Base-by-base conservation (phyloP, 352 stramenopile genomes). In the Pythium apleroticum region DNA sequence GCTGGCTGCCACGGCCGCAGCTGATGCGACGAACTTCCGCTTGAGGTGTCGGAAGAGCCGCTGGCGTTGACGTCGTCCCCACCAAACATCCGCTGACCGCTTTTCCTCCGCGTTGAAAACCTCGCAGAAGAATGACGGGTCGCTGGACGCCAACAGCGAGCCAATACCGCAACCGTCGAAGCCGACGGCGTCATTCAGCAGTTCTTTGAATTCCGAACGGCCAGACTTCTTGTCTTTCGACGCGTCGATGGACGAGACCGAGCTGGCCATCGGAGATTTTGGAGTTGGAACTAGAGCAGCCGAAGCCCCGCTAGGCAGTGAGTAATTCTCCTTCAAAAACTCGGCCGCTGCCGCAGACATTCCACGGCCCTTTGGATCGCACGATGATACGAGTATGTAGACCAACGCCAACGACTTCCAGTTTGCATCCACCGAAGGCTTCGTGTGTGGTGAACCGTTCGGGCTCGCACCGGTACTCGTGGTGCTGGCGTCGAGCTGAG, bases 61-160 rank as follows among this genome's bases (percentile, higher is more conserved):
- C 8, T 74, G 48, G 12, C 86, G 81, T 46, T 93, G 80, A 27
- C 73, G 72, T 7, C 69, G 67, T 12, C 84, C 84, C 86, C 84
- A 95, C 35, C 84, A 80, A 6, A 95, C 83, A 63, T 95, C 86
- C 7, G 83, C 86, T 15, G 86, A 82, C 35, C 78, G 72, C 57
- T 84, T 91, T 22, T 88, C 63, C 27, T 86, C 71, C 0, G 81
- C 74, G 55, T 95, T 95, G 48, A 95, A 95, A 8, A 81, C 73
- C 14, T 88, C 71, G 6, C 74, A 71, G 55, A 95, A 92, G 0
- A 68, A 57, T 27, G 80, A 69, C 10, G 84, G 56, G 22, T 74
- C 79, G 15, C 63, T 65, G 25, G 74, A 89, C 48, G 57, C 60
- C 6, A 95, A 55, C 1, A 95, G 54, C 31, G 75, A 64, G 20